These are phyloP conservation scores for Azolla pinnata DNA, from an alignment of 75 land plant species.

Conservation along the genomic window DNA sequence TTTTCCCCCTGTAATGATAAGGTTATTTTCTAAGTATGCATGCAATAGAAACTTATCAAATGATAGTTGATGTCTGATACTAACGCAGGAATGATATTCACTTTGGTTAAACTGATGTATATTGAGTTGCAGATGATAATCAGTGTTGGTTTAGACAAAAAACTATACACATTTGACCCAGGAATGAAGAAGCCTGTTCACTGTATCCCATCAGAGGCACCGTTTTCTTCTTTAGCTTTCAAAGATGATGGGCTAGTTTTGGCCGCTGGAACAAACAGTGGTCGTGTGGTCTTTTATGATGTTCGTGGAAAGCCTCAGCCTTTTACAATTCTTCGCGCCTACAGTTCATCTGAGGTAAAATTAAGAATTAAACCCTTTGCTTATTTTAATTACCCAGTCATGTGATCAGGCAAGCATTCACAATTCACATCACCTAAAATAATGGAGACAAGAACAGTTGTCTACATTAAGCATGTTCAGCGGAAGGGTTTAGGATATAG, in stretches of 20 bases:
- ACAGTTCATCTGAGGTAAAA: conserved; percentile 63
- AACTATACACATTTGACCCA: conserved; percentile 65
- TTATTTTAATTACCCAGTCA: no score
- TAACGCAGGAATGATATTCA: no score
- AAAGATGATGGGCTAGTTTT: conserved; percentile 77
- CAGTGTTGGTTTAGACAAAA: conserved; percentile 88
- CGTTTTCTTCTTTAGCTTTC: conserved; percentile 79
- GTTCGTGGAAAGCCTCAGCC: conserved; percentile 88
- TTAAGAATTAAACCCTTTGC: not conserved
- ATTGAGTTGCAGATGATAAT: conserved; percentile 60
- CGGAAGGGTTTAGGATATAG: no score
- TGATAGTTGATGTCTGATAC: no score
- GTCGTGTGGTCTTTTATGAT: conserved; percentile 88
- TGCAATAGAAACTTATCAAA: not conserved
- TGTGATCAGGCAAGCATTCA: no score
- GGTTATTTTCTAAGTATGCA: conserved; percentile 31
- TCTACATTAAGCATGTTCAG: no score
- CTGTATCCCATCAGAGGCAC: conserved; percentile 69
- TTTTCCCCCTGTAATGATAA: conserved; percentile 90
- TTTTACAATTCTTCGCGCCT: conserved; percentile 80
- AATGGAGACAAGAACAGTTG: no score
- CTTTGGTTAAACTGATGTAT: no score
- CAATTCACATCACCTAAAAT: no score
- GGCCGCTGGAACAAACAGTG: conserved; percentile 93
- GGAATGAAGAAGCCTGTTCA: conserved; percentile 53